Conservation (phyloP, 2,329 filamentous ascomycete species). For the Pseudogymnoascus sp. region DNA sequence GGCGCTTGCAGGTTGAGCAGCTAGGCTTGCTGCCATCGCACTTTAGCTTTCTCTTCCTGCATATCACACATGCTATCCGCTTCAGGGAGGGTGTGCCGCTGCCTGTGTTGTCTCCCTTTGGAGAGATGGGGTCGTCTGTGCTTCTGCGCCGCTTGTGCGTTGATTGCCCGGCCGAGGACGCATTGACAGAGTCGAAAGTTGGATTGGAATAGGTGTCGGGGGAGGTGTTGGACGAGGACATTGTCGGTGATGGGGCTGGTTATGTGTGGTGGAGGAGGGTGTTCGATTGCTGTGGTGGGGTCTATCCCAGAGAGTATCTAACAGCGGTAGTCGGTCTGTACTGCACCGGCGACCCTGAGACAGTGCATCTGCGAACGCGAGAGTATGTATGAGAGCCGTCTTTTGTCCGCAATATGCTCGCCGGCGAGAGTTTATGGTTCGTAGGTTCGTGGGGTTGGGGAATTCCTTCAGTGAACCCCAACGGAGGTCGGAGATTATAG, state of each 20-base stretch:
- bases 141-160: slow-evolving; percentile 27
- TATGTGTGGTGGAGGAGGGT: not conserved
- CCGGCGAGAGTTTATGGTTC: not conserved
- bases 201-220: slow-evolving; percentile 51
- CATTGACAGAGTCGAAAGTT: slow-evolving; percentile 35
- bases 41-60: slow-evolving; percentile 79
- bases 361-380: not conserved
- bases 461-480: not conserved
- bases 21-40: slow-evolving; percentile 61
- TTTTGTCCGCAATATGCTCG: not conserved
- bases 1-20: slow-evolving; percentile 57
- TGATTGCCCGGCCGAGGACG: slow-evolving; percentile 24
- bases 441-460: not conserved
- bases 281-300: slow-evolving; percentile 1
- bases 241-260: slow-evolving; percentile 13
- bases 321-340: not conserved
- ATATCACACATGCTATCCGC: slow-evolving; percentile 89
- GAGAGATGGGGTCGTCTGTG: slow-evolving; percentile 28
- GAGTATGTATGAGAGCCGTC: not conserved
- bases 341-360: not conserved
- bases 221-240: slow-evolving; percentile 28
- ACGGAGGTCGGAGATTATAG: not conserved
- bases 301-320: not conserved
- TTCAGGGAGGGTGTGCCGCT: slow-evolving; percentile 67
- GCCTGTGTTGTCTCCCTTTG: slow-evolving; percentile 19